Evolutionary conservation across 2,329 filamentous ascomycete genomes (phyloP).

Genomic region (Talaromyces piceae): DNA sequence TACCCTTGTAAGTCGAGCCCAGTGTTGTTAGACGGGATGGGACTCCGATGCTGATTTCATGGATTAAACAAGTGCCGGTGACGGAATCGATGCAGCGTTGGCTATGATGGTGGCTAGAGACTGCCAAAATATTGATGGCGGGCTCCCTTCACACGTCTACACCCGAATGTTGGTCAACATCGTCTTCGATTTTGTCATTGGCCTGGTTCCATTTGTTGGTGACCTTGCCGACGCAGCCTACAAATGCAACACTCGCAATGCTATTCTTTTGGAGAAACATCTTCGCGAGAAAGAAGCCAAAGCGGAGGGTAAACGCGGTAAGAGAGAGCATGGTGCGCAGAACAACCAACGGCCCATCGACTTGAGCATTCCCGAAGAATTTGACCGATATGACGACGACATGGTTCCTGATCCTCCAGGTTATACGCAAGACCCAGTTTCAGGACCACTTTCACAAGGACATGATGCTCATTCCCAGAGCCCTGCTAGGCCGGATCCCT

Average conservation of each 20-base stretch:
- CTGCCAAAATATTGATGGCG: constrained; percentile 68
- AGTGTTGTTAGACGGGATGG: neutral
- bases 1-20: constrained; percentile 61
- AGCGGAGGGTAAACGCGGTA: constrained; percentile 26
- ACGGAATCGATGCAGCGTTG: constrained; percentile 64
- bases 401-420: constrained; percentile 19
- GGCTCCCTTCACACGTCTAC: constrained; percentile 52
- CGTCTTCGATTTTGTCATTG: constrained; percentile 41
- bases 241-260: constrained; percentile 43
- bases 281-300: constrained; percentile 37
- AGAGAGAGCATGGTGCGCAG: constrained; percentile 17
- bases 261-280: constrained; percentile 38
- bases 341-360: constrained; percentile 18
- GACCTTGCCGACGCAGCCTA: constrained; percentile 42
- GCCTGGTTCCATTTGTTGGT: constrained; percentile 45
- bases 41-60: neutral
- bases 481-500: constrained; percentile 18
- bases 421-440: constrained; percentile 4
- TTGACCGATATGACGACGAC: constrained; percentile 26
- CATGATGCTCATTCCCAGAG: neutral
- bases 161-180: constrained; percentile 77
- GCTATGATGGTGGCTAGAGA: constrained; percentile 67
- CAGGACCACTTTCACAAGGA: constrained; percentile 1
- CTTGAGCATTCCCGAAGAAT: constrained; percentile 32
- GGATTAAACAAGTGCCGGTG: constrained; percentile 55